Evolutionary conservation across 2,329 filamentous ascomycete genomes (phyloP), one percentile per base, ranked within the genome.

Genomic region (Sphaerostilbella broomeana): DNA sequence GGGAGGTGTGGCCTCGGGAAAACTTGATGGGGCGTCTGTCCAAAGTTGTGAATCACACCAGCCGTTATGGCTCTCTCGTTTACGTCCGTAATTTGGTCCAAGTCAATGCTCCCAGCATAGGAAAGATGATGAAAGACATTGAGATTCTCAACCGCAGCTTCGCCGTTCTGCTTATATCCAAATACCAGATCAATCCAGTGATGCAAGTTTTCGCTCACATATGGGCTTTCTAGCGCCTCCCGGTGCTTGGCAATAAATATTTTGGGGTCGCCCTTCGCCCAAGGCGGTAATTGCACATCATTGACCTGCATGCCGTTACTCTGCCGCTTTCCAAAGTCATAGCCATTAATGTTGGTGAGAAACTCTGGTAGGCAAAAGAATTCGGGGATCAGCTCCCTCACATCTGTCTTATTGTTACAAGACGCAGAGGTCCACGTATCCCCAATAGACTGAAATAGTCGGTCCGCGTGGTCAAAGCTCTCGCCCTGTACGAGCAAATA

Each of bases 311-410:
- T 81, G 2, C 79, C 85, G 40, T 79, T 81, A 35, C 86, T 88
- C 59, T 97, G 89, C 16, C 86, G 79, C 26, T 79, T 69, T 6
- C 94, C 94, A 62, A 98, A 97, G 50, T 97, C 88, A 62, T 95
- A 98, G 4, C 79, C 78, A 54, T 98, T 98, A 47, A 87, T 76
- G 54, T 98, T 98, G n/a, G 79, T 82, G 12, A 98, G 67, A 48
- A 98, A 97, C 49, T 97, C 92, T 0, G 92, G 89, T 1, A 98
- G 72, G 51, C 90, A 98, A 66, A 94, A 98, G 62, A 98, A 98
- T 55, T 98, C 92, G 0, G 92, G 92, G 13, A 88, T 97, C 17
- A 98, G 70, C 59, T 98, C 92, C 49, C 92, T 77, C 3, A 98
- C 89, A 60, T 98, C 92, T 0, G 86, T 86, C 71, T 94, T 94